Conservation (phyloP, 1,139 yeast genomes). For the Sugiyamaella neomexicana region DNA sequence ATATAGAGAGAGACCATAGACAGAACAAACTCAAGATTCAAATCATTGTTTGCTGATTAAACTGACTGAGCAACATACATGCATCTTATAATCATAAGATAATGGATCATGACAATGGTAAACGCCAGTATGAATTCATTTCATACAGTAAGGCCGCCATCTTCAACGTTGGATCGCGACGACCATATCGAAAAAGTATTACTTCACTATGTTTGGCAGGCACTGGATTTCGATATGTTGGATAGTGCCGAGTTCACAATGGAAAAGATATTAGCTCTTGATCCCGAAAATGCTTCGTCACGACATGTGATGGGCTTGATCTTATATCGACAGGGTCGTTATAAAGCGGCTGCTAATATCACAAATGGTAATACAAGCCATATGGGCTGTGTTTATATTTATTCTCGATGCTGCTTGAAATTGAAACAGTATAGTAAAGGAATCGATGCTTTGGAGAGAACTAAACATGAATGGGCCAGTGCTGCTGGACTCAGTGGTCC, state of each 20-base stretch:
- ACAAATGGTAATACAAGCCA: slow-evolving; percentile 44
- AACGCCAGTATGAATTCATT: slow-evolving; percentile 6
- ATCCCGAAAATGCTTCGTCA: slow-evolving; percentile 53
- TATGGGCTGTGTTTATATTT: slow-evolving; percentile 70
- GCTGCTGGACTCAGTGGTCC: neutral
- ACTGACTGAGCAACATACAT: too few species aligned
- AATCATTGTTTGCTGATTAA: too few species aligned
- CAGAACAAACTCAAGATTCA: too few species aligned
- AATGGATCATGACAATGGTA: slow-evolving; percentile 3
- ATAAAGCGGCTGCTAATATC: slow-evolving; percentile 51
- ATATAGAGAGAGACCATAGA: too few species aligned
- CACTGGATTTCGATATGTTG: slow-evolving; percentile 68
- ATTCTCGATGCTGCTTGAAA: slow-evolving; percentile 63
- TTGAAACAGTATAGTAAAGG: slow-evolving; percentile 64
- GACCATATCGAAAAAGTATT: slow-evolving; percentile 22
- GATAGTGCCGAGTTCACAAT: slow-evolving; percentile 78
- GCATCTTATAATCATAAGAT: too few species aligned
- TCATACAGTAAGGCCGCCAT: slow-evolving; percentile 3
- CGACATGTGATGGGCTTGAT: slow-evolving; percentile 65
- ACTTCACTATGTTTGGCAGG: slow-evolving; percentile 52
- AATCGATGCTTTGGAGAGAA: slow-evolving; percentile 52
- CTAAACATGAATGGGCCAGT: slow-evolving; percentile 12
- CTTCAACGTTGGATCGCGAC: slow-evolving; percentile 10
- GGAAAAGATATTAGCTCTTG: slow-evolving; percentile 66
- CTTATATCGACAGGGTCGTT: slow-evolving; percentile 54